These are phyloP conservation scores for Monascus purpureus DNA, from an alignment of 495 filamentous ascomycete genomes.

Conservation along the genomic window DNA sequence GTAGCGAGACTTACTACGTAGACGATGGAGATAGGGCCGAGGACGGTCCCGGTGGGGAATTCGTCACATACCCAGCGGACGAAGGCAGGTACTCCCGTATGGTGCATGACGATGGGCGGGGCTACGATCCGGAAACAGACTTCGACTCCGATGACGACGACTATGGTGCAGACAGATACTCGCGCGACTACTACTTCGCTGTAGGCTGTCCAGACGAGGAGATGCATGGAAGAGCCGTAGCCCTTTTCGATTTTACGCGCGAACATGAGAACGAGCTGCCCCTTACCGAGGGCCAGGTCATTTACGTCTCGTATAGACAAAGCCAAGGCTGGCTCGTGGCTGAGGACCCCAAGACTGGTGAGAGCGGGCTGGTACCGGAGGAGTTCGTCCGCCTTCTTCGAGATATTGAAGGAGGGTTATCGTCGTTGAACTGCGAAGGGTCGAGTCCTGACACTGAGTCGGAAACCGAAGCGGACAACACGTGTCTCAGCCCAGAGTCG, in stretches of 20 bases:
- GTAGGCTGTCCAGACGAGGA: constrained; percentile 93
- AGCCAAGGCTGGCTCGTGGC: constrained; percentile 96
- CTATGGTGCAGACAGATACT: constrained; percentile 52
- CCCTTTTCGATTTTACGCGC: constrained; percentile 83
- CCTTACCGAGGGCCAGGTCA: constrained; percentile 85
- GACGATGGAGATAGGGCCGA: constrained; percentile 44
- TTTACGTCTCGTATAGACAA: constrained; percentile 90
- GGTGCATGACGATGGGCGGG: constrained; percentile 21
- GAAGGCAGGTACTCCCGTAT: constrained; percentile 42
- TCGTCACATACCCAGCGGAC: constrained; percentile 62
- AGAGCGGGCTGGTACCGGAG: constrained; percentile 84
- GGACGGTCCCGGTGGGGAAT: constrained; percentile 67
- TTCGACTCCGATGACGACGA: constrained; percentile 50
- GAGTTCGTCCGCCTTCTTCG: constrained; percentile 89
- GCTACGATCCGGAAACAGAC: constrained; percentile 33
- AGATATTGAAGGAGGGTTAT: constrained; percentile 66
- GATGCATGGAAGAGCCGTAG: constrained; percentile 94
- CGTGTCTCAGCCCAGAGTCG: constrained; percentile 15
- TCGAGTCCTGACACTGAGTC: constrained; percentile 10
- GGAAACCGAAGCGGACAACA: constrained; percentile 13
- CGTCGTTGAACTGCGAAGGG: constrained; percentile 24
- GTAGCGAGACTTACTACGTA: constrained; percentile 65
- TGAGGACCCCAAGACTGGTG: constrained; percentile 83
- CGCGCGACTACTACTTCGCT: constrained; percentile 83
- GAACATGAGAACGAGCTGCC: constrained; percentile 96